Conservation (phyloP, 257 asterid genomes). For the Euphrasia confusa region DNA sequence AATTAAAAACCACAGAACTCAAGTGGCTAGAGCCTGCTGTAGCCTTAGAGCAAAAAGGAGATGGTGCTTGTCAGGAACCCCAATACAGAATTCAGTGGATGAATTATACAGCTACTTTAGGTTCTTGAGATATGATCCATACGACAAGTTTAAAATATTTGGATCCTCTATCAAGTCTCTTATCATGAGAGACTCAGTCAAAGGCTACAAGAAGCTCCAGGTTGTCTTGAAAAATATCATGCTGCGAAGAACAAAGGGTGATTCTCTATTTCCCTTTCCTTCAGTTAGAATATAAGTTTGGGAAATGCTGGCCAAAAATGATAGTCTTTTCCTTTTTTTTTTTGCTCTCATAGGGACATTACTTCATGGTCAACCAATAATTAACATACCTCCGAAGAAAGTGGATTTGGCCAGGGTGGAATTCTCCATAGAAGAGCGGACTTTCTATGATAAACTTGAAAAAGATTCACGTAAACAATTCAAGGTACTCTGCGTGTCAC, state of each 20-base stretch:
- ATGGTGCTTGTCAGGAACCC: constrained; percentile 99
- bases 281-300: not conserved
- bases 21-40: constrained; percentile 97
- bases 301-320: not conserved
- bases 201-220: constrained; percentile 88
- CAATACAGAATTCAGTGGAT: constrained; percentile 91
- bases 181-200: constrained; percentile 63
- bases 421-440: constrained; percentile 74
- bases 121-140: constrained; percentile 92
- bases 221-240: constrained; percentile 68
- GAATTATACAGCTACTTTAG: constrained; percentile 96
- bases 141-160: constrained; percentile 71
- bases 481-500: constrained; percentile 48
- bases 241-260: constrained; percentile 99
- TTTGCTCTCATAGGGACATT: constrained; percentile 55
- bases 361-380: constrained; percentile 73
- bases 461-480: constrained; percentile 78
- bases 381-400: constrained; percentile 75
- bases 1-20: constrained; percentile 94
- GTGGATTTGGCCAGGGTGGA: constrained; percentile 60
- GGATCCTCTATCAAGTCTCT: constrained; percentile 50
- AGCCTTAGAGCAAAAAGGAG: constrained; percentile 95
- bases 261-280: constrained; percentile 8
- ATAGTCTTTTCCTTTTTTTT: constrained; percentile 25
- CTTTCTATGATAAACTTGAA: constrained; percentile 73